Evolutionary conservation across 495 filamentous ascomycete genomes (phyloP).

Genomic region (Thermothielavioides terrestris): DNA sequence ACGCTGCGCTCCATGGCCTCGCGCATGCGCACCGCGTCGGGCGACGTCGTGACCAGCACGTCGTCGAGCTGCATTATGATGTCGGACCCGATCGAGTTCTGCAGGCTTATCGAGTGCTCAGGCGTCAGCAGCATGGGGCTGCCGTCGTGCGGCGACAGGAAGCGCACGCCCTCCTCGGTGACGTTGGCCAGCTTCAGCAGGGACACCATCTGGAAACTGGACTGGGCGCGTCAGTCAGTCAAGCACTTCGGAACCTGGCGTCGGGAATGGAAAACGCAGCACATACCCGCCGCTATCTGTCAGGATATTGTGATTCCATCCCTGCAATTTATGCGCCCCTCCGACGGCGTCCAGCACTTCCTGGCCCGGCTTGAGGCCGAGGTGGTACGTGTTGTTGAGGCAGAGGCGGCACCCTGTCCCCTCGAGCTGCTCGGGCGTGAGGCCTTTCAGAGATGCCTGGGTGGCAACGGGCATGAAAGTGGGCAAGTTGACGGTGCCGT

Average conservation of each 20-base stretch:
- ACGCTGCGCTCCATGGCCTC: constrained; percentile 94
- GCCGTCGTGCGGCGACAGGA: constrained; percentile 89
- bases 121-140: constrained; percentile 96
- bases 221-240: constrained; percentile 3
- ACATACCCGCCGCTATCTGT: constrained; percentile 96
- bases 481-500: constrained; percentile 81
- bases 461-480: constrained; percentile 98
- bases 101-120: constrained; percentile 91
- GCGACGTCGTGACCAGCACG: constrained; percentile 90
- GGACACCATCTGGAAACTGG: constrained; percentile 96
- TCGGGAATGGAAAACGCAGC: background rate
- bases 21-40: constrained; percentile 73
- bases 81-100: constrained; percentile 95
- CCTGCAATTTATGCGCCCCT: constrained; percentile 86
- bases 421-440: constrained; percentile 87
- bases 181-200: constrained; percentile 87
- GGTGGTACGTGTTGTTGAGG: constrained; percentile 95
- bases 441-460: constrained; percentile 90
- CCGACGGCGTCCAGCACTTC: constrained; percentile 76
- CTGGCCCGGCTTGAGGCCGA: constrained; percentile 90
- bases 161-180: constrained; percentile 92
- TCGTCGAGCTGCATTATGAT: constrained; percentile 99
- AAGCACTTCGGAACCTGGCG: background rate
- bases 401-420: constrained; percentile 82
- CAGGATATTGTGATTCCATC: constrained; percentile 90